These are phyloP conservation scores for Atalantia buxifolia DNA, from an alignment of 345 rosid genomes.

Conservation along the genomic window DNA sequence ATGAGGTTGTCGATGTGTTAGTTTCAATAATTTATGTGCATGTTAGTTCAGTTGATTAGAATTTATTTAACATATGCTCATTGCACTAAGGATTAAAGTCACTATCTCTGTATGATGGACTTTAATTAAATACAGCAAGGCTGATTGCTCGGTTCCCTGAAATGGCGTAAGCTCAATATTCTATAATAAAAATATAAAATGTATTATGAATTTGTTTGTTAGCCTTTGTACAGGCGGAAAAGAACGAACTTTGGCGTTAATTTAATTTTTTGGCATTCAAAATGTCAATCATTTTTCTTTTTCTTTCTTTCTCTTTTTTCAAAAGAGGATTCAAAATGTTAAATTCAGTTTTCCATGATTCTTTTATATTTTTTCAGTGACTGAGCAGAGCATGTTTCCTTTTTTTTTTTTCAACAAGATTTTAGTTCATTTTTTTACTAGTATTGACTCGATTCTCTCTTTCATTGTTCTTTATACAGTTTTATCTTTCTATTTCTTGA, in stretches of 20 bases:
- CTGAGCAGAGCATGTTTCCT: background rate
- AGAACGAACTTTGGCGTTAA: background rate
- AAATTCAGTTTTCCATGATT: background rate
- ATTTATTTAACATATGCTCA: background rate
- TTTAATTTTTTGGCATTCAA: background rate
- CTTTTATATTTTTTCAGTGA: background rate
- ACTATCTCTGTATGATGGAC: background rate
- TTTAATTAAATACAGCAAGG: background rate
- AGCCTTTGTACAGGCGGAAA: background rate
- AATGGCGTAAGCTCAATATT: background rate
- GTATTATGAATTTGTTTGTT: background rate
- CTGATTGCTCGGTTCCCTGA: background rate
- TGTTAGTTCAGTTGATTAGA: background rate
- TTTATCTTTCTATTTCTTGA: slow-evolving; percentile 87
- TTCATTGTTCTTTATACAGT: slow-evolving; percentile 41
- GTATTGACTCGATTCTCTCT: background rate
- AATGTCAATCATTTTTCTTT: too few species aligned
- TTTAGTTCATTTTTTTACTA: background rate
- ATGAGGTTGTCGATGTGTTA: background rate
- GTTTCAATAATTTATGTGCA: background rate
- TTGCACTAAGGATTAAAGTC: background rate
- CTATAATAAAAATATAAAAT: background rate
- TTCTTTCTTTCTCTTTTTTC: too few species aligned
- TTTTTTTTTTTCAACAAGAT: background rate
- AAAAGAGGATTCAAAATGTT: background rate